Conservation (phyloP, 306 rosid species). For the Cucurbita ficifolia region DNA sequence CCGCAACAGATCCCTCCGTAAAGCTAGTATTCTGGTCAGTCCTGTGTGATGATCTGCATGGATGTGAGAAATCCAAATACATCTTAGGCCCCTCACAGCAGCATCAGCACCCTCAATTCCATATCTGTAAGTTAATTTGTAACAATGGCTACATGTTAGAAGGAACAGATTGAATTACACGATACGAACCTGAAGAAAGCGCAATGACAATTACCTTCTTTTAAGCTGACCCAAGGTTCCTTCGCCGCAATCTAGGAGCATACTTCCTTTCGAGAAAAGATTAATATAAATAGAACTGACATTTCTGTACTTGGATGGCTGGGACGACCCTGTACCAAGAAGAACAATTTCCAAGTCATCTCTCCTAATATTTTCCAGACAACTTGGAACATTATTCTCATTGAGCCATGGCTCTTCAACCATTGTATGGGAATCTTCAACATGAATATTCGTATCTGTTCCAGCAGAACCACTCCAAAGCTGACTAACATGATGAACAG, state of each 20-base stretch:
- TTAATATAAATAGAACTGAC: constrained; percentile 75
- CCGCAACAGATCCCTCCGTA: constrained; percentile 51
- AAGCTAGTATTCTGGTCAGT: constrained; percentile 74
- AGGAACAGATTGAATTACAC: neutral
- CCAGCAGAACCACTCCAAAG: constrained; percentile 35
- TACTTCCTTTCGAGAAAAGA: constrained; percentile 70
- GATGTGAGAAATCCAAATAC: constrained; percentile 91
- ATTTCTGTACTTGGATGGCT: constrained; percentile 90
- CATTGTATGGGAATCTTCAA: constrained; percentile 19
- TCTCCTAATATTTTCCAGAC: constrained; percentile 66
- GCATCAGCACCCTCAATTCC: constrained; percentile 72
- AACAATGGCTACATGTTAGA: constrained; percentile 3
- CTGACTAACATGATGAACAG: constrained; percentile 47
- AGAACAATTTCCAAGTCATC: constrained; percentile 94
- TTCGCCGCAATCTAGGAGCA: constrained; percentile 89
- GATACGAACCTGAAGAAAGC: constrained; percentile 1
- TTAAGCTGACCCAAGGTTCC: constrained; percentile 92
- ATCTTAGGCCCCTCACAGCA: constrained; percentile 48
- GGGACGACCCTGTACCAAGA: constrained; percentile 95
- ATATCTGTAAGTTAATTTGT: constrained; percentile 42
- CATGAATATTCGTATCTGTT: constrained; percentile 19
- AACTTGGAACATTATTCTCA: constrained; percentile 43
- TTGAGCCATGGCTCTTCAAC: constrained; percentile 75
- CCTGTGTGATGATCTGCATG: constrained; percentile 97
- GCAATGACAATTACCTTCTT: constrained; percentile 40